Conservation (phyloP, 2,329 filamentous ascomycete genomes). For the Colletotrichum camelliae region DNA sequence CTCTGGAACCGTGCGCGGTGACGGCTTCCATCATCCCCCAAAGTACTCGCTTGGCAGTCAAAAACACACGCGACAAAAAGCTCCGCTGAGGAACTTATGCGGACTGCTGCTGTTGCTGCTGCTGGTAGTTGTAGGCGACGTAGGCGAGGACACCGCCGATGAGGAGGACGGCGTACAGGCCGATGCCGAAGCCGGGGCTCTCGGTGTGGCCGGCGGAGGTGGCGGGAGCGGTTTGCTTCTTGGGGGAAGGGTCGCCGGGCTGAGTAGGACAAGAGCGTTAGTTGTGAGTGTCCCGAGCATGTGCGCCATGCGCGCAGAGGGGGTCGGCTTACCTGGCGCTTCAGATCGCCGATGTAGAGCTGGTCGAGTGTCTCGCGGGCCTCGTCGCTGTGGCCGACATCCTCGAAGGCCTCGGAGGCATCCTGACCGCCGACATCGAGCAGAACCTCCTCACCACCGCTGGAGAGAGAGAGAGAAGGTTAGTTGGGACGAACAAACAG, state of each 20-base stretch:
- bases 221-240: conserved; percentile 57
- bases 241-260: conserved; percentile 81
- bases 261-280: conserved; percentile 38
- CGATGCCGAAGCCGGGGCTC: conserved; percentile 70
- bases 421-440: conserved; percentile 96
- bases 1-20: neutral
- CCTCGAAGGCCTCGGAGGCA: conserved; percentile 97
- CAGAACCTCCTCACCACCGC: conserved; percentile 97
- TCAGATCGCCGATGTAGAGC: conserved; percentile 76
- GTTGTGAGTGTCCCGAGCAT: neutral
- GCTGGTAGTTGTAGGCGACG: conserved; percentile 84
- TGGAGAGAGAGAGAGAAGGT: conserved; percentile 42
- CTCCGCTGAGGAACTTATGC: conserved; percentile 4
- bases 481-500: neutral
- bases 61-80: neutral
- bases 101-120: conserved; percentile 54
- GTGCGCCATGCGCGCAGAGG: neutral
- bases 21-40: neutral
- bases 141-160: conserved; percentile 80
- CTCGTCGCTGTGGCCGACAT: conserved; percentile 98
- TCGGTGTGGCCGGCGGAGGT: conserved; percentile 53
- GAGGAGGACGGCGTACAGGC: conserved; percentile 81
- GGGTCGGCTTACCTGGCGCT: conserved; percentile 71
- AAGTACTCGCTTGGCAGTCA: neutral
- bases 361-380: conserved; percentile 90